These are phyloP conservation scores for Ramularia endophylla DNA, from an alignment of 2,329 filamentous ascomycete species.

Conservation along the genomic window DNA sequence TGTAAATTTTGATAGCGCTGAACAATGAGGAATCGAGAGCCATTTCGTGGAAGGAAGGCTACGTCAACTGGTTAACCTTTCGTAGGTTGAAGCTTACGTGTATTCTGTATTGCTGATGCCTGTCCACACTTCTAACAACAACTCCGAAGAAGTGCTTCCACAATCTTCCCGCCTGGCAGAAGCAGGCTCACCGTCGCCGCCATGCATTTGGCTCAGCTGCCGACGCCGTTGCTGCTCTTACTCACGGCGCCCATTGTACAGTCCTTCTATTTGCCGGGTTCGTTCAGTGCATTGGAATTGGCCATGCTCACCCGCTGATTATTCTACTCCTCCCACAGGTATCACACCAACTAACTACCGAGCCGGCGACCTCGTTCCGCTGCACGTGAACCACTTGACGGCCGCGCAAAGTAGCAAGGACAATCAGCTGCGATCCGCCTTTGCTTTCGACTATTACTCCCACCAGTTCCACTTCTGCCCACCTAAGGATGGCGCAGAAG, in stretches of 20 bases:
- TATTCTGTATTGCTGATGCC: too few species aligned
- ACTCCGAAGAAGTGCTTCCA: too few species aligned
- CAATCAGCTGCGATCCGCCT: constrained; percentile 79
- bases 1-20: too few species aligned
- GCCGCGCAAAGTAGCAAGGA: constrained; percentile 73
- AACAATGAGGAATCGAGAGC: too few species aligned
- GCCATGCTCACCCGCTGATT: not conserved
- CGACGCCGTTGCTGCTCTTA: constrained; percentile 18
- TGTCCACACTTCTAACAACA: constrained; percentile 3
- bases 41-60: too few species aligned
- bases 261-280: constrained; percentile 83
- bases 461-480: constrained; percentile 81
- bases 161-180: not conserved
- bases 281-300: not conserved
- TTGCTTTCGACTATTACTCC: constrained; percentile 96
- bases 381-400: constrained; percentile 89
- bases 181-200: constrained; percentile 4
- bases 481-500: constrained; percentile 68
- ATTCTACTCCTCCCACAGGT: constrained; percentile 7
- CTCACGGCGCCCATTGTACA: constrained; percentile 22
- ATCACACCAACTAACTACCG: constrained; percentile 93
- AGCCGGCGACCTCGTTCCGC: constrained; percentile 68
- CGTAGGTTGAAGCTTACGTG: too few species aligned
- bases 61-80: too few species aligned
- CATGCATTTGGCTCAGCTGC: constrained; percentile 19